phyloP scores from a whole-genome alignment of 2,329 filamentous ascomycete genomes.

The Colletotrichum plurivorum region DNA sequence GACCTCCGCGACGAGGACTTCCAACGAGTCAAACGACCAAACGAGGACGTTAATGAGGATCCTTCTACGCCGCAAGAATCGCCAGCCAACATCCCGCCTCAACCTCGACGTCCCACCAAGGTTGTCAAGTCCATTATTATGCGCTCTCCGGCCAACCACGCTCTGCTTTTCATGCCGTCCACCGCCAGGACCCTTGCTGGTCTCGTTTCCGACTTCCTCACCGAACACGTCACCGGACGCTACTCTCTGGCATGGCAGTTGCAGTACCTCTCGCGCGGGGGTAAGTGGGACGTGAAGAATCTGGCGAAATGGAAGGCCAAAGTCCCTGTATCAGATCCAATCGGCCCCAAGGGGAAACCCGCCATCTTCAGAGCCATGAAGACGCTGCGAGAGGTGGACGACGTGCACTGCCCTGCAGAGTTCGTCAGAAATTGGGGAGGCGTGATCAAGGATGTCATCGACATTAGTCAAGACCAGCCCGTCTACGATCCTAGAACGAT shows the following conservation, averaged over 20 bases:
- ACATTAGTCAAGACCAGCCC: constrained; percentile 91
- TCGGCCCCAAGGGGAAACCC: constrained; percentile 67
- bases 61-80: constrained; percentile 63
- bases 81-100: constrained; percentile 57
- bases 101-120: constrained; percentile 63
- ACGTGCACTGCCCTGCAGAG: constrained; percentile 80
- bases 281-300: constrained; percentile 99
- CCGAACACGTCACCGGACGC: constrained; percentile 80
- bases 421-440: constrained; percentile 79
- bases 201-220: constrained; percentile 86
- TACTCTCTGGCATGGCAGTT: constrained; percentile 92
- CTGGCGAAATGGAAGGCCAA: constrained; percentile 91
- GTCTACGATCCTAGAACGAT: constrained; percentile 86
- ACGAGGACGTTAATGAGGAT: constrained; percentile 57
- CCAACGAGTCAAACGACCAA: constrained; percentile 43
- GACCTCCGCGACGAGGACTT: constrained; percentile 57
- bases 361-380: constrained; percentile 89
- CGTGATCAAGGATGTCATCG: constrained; percentile 82
- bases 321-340: constrained; percentile 81
- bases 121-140: constrained; percentile 79
- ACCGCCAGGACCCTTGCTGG: constrained; percentile 84
- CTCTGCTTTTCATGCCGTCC: constrained; percentile 83
- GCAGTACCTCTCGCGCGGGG: constrained; percentile 87
- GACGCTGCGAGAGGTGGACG: constrained; percentile 90
- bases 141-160: constrained; percentile 84